Percentiles rank a stretch among this genome's conserved stretches.
These are phyloP conservation scores for Camellia lanceoleosa DNA, from an alignment of 148 eudicot species.

Conservation along the genomic window DNA sequence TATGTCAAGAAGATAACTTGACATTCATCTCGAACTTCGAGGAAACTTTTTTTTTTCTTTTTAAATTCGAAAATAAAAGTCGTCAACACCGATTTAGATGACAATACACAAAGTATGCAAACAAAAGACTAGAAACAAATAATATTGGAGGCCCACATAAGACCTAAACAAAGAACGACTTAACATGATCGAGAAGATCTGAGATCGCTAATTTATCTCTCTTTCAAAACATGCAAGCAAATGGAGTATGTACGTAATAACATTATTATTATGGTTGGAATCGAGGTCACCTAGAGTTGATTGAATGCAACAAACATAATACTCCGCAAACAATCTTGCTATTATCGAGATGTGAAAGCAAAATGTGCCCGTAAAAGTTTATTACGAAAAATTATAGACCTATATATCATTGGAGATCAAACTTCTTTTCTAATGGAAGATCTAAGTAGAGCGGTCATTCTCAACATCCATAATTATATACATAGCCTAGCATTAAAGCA, in stretches of 20 bases:
- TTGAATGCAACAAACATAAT: background rate
- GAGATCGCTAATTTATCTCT: background rate
- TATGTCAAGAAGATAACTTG: background rate
- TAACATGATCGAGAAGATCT: background rate
- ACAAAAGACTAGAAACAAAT: background rate
- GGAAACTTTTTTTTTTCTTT: background rate
- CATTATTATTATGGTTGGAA: background rate
- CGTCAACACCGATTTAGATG: background rate
- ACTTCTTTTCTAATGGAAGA: background rate
- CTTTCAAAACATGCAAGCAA: background rate
- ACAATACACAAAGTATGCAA: background rate
- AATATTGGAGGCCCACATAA: background rate
- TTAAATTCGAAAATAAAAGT: background rate
- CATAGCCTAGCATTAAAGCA: background rate
- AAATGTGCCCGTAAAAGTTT: background rate
- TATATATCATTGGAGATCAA: background rate
- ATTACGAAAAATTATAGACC: background rate
- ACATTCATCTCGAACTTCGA: background rate
- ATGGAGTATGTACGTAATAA: background rate
- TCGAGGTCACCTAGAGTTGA: background rate
- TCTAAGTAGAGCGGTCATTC: background rate
- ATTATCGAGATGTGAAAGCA: background rate
- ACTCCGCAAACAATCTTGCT: background rate
- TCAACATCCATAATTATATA: background rate
- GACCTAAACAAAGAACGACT: constrained; percentile 4